Conservation (phyloP, 805 yeast genomes). For the Ogataea siamensis region DNA sequence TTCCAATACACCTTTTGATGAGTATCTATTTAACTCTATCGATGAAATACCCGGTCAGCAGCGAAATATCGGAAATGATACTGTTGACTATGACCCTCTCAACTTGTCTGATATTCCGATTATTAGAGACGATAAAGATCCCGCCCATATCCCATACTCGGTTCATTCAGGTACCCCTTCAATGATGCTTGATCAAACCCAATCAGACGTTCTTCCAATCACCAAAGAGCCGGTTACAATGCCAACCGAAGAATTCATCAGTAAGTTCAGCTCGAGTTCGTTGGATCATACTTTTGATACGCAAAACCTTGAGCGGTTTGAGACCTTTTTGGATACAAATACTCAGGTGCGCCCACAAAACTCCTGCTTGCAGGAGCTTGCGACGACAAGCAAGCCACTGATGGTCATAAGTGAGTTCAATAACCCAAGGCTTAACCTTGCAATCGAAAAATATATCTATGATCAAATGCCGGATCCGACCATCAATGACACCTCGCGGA, state of each 20-base stretch:
- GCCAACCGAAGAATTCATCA: conserved; percentile 22
- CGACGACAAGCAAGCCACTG: conserved; percentile 38
- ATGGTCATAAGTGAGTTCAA: conserved; percentile 55
- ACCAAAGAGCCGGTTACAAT: conserved; percentile 27
- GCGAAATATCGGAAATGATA: no score
- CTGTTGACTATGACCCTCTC: conserved; percentile 14
- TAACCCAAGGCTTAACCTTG: conserved; percentile 74
- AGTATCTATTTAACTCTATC: no score
- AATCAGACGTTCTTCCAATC: no score
- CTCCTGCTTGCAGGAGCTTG: conserved; percentile 16
- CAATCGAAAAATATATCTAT: conserved; percentile 79
- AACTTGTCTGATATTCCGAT: conserved; percentile 27
- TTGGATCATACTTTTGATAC: conserved; percentile 6
- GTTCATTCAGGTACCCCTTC: no score
- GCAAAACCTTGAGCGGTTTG: conserved; percentile 12
- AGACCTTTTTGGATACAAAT: conserved; percentile 16
- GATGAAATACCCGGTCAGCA: no score
- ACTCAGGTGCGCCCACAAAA: conserved; percentile 11
- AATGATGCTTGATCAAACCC: no score
- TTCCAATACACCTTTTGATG: conserved; percentile 21
- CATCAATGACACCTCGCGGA: conserved; percentile 35
- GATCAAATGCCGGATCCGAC: conserved; percentile 51
- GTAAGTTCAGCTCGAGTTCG: conserved; percentile 12
- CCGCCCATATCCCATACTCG: no score
- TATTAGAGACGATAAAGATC: conserved; percentile 3